phyloP scores from a whole-genome alignment of 2,329 filamentous ascomycete species.

The Teratosphaeria pseudoeucalypti region DNA sequence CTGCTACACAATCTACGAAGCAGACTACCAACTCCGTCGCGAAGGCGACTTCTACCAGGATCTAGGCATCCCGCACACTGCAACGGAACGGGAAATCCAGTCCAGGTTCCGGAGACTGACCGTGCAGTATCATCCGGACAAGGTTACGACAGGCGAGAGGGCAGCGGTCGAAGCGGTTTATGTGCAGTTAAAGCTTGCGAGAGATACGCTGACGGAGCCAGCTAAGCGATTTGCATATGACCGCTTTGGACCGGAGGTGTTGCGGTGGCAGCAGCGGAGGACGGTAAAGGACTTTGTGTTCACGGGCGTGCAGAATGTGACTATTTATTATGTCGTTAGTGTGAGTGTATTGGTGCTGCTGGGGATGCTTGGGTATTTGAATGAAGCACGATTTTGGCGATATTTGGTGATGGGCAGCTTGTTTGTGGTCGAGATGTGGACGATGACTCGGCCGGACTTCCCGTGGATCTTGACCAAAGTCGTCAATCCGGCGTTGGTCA shows the following conservation, averaged over 20 bases:
- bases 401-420: slow-evolving; percentile 44
- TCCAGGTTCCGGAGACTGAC: slow-evolving; percentile 71
- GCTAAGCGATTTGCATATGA: slow-evolving; percentile 79
- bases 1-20: slow-evolving; percentile 84
- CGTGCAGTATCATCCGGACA: slow-evolving; percentile 71
- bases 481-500: slow-evolving; percentile 38
- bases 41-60: slow-evolving; percentile 69
- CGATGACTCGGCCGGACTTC: slow-evolving; percentile 43
- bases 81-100: slow-evolving; percentile 68
- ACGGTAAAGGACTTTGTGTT: slow-evolving; percentile 65
- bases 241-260: slow-evolving; percentile 66
- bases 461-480: slow-evolving; percentile 35
- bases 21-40: slow-evolving; percentile 66
- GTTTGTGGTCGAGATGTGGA: slow-evolving; percentile 46
- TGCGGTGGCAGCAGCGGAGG: slow-evolving; percentile 54
- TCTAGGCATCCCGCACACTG: slow-evolving; percentile 58
- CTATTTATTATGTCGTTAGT: slow-evolving; percentile 52
- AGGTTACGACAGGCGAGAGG: slow-evolving; percentile 41
- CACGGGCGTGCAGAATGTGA: slow-evolving; percentile 50
- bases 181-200: slow-evolving; percentile 70
- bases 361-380: slow-evolving; percentile 55
- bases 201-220: slow-evolving; percentile 71
- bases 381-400: slow-evolving; percentile 51
- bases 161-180: slow-evolving; percentile 49
- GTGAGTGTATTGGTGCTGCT: slow-evolving; percentile 51